Evolutionary conservation across 1,284 basidiomycete species (phyloP), one percentile per base, ranked within the genome.

Genomic region (Malassezia pachydermatis): DNA sequence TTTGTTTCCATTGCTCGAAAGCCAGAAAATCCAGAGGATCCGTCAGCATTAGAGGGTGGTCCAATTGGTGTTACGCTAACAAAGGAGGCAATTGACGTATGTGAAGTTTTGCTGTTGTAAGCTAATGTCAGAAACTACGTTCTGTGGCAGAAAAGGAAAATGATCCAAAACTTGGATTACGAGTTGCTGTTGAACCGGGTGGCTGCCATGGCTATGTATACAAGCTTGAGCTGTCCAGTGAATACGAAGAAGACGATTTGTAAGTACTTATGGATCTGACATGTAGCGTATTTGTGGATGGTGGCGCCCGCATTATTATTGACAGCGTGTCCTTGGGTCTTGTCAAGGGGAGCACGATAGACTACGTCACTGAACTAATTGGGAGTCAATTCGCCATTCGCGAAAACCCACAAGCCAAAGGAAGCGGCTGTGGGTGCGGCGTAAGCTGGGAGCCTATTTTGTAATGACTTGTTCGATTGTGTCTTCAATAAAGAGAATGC

Each of bases 121-220:
- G n/a, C n/a, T n/a, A n/a, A n/a, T n/a, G n/a, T 33, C 39, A 48
- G 23, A 62, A 65, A 41, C 55, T 67, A 10, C 33, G 45, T 30
- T 57, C 53, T 17, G 57, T 65, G 20, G 57, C 63, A 5, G 53
- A 75, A 29, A 75, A 79, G 13, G 78, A 84, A 59, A 74, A 77
- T 6, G 78, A 83, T 58, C 70, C 79, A 0, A 62, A 78, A 24
- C 77, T 84, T 17, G 83, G 81, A 2, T 75, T 90, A 13, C 76
- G 86, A 52, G 77, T 92, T 61, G 75, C 80, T 0, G 84, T 92
- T 20, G 86, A 89, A 67, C 86, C 84, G 3, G 88, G 88, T 14
- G 88, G 88, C 29, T 90, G 88, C 63, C 87, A 92, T 62, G 88
- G 88, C 25, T 90, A 90, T 65, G 86, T 90, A 65, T 90, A 90